A percentile compares a stretch with the other conserved stretches of the same genome.
These are phyloP conservation scores for Aegilops tauschii DNA, from an alignment of 176 grass and related monocot genomes.

Conservation along the genomic window DNA sequence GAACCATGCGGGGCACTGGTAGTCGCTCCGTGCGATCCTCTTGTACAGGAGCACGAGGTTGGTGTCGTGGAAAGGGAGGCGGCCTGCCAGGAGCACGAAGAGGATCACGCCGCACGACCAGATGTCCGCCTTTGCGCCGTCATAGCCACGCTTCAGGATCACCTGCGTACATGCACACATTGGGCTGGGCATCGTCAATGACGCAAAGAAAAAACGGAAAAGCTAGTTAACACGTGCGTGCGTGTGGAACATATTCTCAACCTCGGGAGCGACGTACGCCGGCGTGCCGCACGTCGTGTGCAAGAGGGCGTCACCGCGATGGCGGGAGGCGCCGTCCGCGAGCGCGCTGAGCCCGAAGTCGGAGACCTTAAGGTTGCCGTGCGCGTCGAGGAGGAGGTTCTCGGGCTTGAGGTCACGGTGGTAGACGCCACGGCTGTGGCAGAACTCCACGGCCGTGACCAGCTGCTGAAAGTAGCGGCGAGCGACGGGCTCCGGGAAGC, in stretches of 20 bases:
- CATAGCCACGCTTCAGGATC: slow-evolving; percentile 59
- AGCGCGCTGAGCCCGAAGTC: slow-evolving; percentile 84
- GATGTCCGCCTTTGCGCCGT: slow-evolving; percentile 75
- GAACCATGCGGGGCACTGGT: slow-evolving; percentile 86
- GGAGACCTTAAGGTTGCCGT: slow-evolving; percentile 85
- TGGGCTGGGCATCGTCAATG: not conserved
- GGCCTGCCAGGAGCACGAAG: slow-evolving; percentile 69
- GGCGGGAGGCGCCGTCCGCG: slow-evolving; percentile 26
- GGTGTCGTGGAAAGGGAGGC: slow-evolving; percentile 78
- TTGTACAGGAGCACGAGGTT: slow-evolving; percentile 61
- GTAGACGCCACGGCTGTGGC: slow-evolving; percentile 85
- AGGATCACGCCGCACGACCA: slow-evolving; percentile 96
- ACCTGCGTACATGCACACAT: slow-evolving; percentile 27
- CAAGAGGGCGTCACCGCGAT: slow-evolving; percentile 60
- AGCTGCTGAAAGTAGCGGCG: slow-evolving; percentile 88
- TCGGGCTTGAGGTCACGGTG: slow-evolving; percentile 98
- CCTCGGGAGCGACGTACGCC: slow-evolving; percentile 86
- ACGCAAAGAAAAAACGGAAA: not conserved
- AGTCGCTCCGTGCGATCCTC: slow-evolving; percentile 70
- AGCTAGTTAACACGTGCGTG: not conserved
- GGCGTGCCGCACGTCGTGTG: slow-evolving; percentile 93
- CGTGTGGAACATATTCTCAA: not conserved
- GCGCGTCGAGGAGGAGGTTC: slow-evolving; percentile 81
- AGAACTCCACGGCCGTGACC: slow-evolving; percentile 78
- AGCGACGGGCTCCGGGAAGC: slow-evolving; percentile 64